Evolutionary conservation across 2,329 filamentous ascomycete species (phyloP).

Genomic region (Aureobasidium sp.): DNA sequence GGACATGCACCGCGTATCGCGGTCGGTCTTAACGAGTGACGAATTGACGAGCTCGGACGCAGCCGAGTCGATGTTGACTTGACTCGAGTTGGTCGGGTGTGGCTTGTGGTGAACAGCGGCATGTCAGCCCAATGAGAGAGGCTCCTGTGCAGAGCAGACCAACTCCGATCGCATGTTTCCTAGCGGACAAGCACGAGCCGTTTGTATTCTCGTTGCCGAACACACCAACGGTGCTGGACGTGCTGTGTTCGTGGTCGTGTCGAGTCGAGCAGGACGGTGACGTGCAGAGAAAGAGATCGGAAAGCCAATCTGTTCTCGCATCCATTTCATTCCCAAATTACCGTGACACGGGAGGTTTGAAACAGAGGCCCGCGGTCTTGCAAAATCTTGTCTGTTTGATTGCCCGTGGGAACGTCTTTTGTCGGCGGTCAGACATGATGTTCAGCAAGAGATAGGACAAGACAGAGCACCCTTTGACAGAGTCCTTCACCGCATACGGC

Average conservation of each 20-base stretch:
- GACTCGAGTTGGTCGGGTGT: neutral
- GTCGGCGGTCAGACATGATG: neutral
- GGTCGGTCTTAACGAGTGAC: neutral
- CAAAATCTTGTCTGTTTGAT: conserved; percentile 11
- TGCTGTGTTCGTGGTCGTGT: neutral
- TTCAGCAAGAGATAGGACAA: neutral
- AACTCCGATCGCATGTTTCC: neutral
- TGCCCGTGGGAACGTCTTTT: neutral
- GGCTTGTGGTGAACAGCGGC: conserved; percentile 1
- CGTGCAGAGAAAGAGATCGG: neutral
- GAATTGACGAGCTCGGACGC: neutral
- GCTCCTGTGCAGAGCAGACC: neutral
- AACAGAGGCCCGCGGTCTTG: conserved; percentile 2
- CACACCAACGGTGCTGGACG: neutral
- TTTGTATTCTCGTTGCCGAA: neutral
- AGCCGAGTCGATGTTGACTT: neutral
- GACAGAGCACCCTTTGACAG: neutral
- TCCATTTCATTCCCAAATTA: neutral
- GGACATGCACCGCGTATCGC: too few species aligned
- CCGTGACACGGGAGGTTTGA: neutral
- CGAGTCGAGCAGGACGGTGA: neutral
- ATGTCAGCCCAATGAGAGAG: neutral
- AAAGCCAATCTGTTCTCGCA: neutral
- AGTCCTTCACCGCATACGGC: neutral
- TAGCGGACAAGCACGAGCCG: neutral